Base-by-base conservation (phyloP, 257 asterid genomes). In the Euphrasia confusa region DNA sequence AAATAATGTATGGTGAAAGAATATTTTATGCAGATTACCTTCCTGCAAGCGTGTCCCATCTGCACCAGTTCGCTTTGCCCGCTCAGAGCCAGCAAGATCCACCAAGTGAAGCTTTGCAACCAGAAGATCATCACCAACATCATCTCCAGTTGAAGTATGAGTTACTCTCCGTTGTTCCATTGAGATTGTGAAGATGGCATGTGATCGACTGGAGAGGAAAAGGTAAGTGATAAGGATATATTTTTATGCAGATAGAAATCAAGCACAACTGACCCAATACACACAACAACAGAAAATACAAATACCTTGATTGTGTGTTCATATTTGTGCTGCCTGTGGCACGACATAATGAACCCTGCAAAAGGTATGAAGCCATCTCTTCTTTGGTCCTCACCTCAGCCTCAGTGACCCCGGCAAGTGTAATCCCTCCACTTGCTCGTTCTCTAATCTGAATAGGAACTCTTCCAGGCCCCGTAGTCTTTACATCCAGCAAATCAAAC, bases 1-100 rank as follows among this genome's bases (percentile, higher is more conserved):
- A 42, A 12, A 37, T 32, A 27, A 57, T 67, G 10, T 2, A 18
- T 10, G 4, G 0, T 53, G 12, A 53, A 53, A 53, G 11, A 53
- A 21, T 10, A 39, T 13, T 60, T 70, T 37, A 58, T n/a, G 50
- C 39, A 61, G 65, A 73, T 64, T 82, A 93, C 99, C 99, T 88
- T 93, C 99, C 40, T 83, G 93, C 49, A 93, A 72, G 42, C 99
- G 88, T 58, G 72, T 75, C n/a, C 91, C 97, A 78, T 87, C 99
- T 64, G 96, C 99, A 72, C 99, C 99, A 4, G 97, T 93, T 74
- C 99, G 79, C 74, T 93, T 93, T 61, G 97, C 99, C 48, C 99
- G 83, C 63, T 93, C 99, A 21, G 99, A 93, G 39, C 99, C 99
- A 13, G 99, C 99, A 57, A 93, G 91, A 77, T 93, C 99, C 49